Evolutionary conservation across 257 asterid species (phyloP).

Genomic region (Ilex aquifolium): DNA sequence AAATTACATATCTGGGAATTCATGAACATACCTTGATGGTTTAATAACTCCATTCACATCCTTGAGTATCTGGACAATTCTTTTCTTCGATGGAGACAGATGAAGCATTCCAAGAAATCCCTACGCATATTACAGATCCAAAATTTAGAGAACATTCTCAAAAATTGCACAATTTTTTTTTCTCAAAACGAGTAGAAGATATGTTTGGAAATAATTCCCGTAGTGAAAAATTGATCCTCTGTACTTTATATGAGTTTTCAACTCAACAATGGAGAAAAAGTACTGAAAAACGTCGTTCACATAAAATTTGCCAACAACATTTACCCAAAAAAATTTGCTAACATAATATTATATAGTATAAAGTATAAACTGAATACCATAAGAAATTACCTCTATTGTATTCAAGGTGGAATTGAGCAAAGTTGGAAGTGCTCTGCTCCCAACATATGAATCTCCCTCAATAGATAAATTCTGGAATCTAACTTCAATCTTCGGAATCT

Average conservation of each 20-base stretch:
- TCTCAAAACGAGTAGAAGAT: no score
- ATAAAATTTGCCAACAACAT: no score
- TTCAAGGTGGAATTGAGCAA: conserved; percentile 68
- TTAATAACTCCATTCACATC: conserved; percentile 68
- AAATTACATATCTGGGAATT: not conserved
- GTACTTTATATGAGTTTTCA: no score
- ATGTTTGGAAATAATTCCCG: no score
- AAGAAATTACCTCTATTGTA: conserved; percentile 50
- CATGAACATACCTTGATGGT: conserved; percentile 63
- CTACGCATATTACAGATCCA: conserved; percentile 23
- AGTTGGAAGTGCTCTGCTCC: conserved; percentile 87
- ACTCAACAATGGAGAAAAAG: no score
- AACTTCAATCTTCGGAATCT: conserved; percentile 79
- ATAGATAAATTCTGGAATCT: conserved; percentile 60
- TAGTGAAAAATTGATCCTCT: no score
- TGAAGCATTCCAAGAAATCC: conserved; percentile 49
- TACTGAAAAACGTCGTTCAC: no score
- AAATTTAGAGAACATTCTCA: not conserved
- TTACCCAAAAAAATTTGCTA: no score
- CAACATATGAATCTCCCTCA: conserved; percentile 81
- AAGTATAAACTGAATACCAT: not conserved
- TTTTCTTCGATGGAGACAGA: conserved; percentile 67
- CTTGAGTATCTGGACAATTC: conserved; percentile 54
- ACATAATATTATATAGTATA: not conserved
- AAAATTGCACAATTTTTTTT: no score